A percentile compares a stretch with the other conserved stretches of the same genome.
These are phyloP conservation scores for Phoenix dactylifera DNA, from an alignment of 176 grass and related monocot genomes.

Conservation along the genomic window DNA sequence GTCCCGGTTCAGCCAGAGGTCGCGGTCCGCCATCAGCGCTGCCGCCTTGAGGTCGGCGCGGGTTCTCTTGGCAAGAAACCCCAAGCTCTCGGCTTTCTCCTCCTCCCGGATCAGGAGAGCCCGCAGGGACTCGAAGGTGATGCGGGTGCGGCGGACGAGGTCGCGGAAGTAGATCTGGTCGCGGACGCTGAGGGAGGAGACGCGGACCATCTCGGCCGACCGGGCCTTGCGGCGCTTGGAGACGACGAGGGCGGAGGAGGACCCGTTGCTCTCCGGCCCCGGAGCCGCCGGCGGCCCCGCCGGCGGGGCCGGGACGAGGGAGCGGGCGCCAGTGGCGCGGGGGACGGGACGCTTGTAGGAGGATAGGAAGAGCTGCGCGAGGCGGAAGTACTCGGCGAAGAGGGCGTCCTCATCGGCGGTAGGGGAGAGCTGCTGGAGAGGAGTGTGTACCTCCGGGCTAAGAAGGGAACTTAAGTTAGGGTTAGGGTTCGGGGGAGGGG, in stretches of 20 bases:
- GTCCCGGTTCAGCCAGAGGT: constrained; percentile 90
- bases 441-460: not conserved
- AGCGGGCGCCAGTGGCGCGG: not conserved
- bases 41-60: constrained; percentile 69
- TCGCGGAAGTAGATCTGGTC: constrained; percentile 95
- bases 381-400: constrained; percentile 15
- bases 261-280: not conserved
- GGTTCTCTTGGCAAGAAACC: constrained; percentile 16
- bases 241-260: constrained; percentile 26
- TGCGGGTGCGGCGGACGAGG: constrained; percentile 71
- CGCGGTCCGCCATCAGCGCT: constrained; percentile 59
- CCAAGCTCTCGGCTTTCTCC: constrained; percentile 37
- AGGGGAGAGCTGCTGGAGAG: not conserved
- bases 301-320: not conserved
- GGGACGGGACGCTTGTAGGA: not conserved
- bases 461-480: not conserved
- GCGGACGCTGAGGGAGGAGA: constrained; percentile 49
- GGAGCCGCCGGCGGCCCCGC: constrained; percentile 5
- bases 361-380: not conserved
- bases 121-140: constrained; percentile 84
- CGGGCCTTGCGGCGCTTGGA: constrained; percentile 68
- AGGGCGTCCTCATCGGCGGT: not conserved
- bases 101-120: constrained; percentile 52
- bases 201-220: constrained; percentile 88
- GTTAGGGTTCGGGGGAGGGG: not conserved